A percentile compares a stretch with the other conserved stretches of the same genome.
These are phyloP conservation scores for Fragilaria crotonensis DNA, from an alignment of 108 stramenopile species.

Conservation along the genomic window DNA sequence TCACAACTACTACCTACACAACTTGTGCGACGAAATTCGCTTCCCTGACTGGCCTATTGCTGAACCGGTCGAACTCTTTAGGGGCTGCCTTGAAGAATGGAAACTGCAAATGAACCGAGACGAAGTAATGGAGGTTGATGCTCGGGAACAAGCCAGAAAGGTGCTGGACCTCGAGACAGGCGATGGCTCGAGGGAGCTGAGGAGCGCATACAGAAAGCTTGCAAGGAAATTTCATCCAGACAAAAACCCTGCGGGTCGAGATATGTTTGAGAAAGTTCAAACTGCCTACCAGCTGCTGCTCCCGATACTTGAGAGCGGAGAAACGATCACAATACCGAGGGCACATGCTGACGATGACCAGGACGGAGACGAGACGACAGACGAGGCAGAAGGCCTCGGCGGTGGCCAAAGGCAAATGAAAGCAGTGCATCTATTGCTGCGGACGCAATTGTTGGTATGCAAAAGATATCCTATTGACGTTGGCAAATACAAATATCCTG, in stretches of 20 bases:
- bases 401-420: constrained; percentile 40
- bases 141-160: constrained; percentile 37
- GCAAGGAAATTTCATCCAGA: constrained; percentile 75
- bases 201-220: constrained; percentile 52
- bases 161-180: constrained; percentile 40
- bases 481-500: constrained; percentile 66
- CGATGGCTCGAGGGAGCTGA: constrained; percentile 42
- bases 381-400: constrained; percentile 28
- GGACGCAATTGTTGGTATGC: constrained; percentile 63
- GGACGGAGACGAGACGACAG: constrained; percentile 9
- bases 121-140: constrained; percentile 37
- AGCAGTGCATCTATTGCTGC: constrained; percentile 42
- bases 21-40: constrained; percentile 64
- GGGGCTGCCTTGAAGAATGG: constrained; percentile 56
- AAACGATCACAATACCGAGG: constrained; percentile 21
- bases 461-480: constrained; percentile 55
- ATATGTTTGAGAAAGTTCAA: constrained; percentile 76
- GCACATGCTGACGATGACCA: constrained; percentile 1
- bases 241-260: constrained; percentile 65
- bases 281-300: constrained; percentile 61
- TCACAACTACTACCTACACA: constrained; percentile 72
- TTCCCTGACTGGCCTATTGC: constrained; percentile 78
- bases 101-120: constrained; percentile 49
- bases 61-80: constrained; percentile 68
- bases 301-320: constrained; percentile 50